phyloP scores from a whole-genome alignment of 208 protist genomes.

The Eutreptiella sp. region DNA sequence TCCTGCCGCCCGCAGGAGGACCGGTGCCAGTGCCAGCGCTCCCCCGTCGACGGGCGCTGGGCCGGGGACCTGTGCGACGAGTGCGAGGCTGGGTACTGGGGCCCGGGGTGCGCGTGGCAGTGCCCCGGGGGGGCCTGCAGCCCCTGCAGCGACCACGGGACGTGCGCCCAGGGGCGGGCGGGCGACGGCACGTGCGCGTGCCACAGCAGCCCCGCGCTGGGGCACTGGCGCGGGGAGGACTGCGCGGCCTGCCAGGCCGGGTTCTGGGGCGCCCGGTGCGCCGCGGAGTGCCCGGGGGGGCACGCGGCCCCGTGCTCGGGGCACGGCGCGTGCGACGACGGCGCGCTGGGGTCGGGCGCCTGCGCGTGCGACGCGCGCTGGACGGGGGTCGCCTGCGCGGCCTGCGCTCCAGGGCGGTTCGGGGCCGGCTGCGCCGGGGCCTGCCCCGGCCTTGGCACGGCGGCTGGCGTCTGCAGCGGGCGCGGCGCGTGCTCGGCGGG shows the following conservation, averaged over 20 bases:
- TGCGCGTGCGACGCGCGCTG: constrained; percentile 2
- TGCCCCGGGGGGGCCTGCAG: constrained; percentile 2
- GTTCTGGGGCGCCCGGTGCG: constrained; percentile 10
- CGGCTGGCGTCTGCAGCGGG: constrained; percentile 6
- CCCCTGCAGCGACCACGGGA: constrained; percentile 22
- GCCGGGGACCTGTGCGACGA: not conserved
- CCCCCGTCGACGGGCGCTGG: not conserved
- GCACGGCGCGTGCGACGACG: constrained; percentile 4
- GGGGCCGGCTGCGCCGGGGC: not conserved
- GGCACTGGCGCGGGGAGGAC: constrained; percentile 18
- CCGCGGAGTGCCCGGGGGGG: not conserved
- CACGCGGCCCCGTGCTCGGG: constrained; percentile 2
- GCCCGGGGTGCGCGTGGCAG: not conserved
- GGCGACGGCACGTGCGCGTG: constrained; percentile 38
- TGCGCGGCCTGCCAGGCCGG: constrained; percentile 13
- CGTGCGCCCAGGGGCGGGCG: constrained; percentile 9
- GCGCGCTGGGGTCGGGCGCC: not conserved
- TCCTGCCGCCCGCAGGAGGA: not conserved
- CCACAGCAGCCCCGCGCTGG: constrained; percentile 13
- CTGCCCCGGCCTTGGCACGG: constrained; percentile 2
- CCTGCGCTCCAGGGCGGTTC: constrained; percentile 1
- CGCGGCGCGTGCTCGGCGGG: constrained; percentile 14
- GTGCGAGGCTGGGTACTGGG: constrained; percentile 22
- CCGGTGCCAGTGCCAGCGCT: not conserved
- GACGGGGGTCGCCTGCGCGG: not conserved